These are phyloP conservation scores for Sarocladiaceae sp. DNA, from an alignment of 2,329 filamentous ascomycete species.

Conservation along the genomic window DNA sequence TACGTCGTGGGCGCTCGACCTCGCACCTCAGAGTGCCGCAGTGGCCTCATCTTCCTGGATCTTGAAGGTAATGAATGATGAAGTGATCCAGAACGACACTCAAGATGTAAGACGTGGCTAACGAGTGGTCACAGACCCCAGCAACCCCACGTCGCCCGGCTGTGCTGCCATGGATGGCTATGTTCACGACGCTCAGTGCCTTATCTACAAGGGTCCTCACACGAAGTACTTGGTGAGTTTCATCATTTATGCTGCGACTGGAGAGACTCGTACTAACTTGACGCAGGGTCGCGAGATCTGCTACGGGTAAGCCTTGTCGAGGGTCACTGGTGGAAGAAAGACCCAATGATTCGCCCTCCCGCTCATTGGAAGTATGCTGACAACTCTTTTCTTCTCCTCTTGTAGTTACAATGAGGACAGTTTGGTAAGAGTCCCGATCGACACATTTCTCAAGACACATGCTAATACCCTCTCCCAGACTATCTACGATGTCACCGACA, in stretches of 20 bases:
- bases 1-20: conserved; percentile 35
- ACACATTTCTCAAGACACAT: conserved; percentile 42
- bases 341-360: no score
- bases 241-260: not conserved
- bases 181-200: conserved; percentile 55
- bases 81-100: not conserved
- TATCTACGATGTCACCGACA: conserved; percentile 48
- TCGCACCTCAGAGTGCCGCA: conserved; percentile 31
- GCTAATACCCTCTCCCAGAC: no score
- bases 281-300: conserved; percentile 40
- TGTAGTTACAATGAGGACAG: conserved; percentile 36
- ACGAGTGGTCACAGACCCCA: conserved; percentile 26
- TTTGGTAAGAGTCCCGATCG: no score
- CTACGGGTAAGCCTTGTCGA: conserved; percentile 36
- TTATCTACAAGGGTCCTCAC: conserved; percentile 43
- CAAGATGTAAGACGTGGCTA: conserved; percentile 43
- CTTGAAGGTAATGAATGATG: conserved; percentile 27
- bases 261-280: not conserved
- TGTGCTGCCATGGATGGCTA: conserved; percentile 51
- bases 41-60: conserved; percentile 54
- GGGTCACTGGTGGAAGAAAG: no score
- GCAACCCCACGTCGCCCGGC: conserved; percentile 46
- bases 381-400: not conserved
- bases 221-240: conserved; percentile 7
- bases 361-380: no score